Conservation (phyloP, 805 yeast species). For the Wickerhamiella nectarea region DNA sequence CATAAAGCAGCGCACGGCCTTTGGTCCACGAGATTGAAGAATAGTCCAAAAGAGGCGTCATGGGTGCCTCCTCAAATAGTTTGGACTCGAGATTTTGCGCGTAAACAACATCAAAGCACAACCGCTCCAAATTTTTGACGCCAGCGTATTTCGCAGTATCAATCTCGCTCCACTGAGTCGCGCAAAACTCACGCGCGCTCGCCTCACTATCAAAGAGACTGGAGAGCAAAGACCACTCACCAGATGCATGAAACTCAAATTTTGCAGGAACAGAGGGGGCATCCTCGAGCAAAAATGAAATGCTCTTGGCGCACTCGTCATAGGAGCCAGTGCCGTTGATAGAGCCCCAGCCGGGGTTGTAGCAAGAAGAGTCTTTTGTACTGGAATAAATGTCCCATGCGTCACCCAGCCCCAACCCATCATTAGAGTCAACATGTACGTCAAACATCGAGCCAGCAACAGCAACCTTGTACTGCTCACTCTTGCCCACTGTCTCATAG, state of each 20-base stretch:
- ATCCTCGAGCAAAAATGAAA: conserved; percentile 15
- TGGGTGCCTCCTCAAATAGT: conserved; percentile 33
- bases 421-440: conserved; percentile 8
- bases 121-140: conserved; percentile 28
- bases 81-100: conserved; percentile 35
- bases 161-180: conserved; percentile 11
- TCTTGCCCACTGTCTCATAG: background rate
- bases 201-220: background rate
- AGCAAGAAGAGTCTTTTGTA: background rate
- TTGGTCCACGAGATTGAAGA: conserved; percentile 38
- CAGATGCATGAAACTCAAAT: background rate
- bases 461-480: conserved; percentile 9
- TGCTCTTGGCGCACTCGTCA: conserved; percentile 33
- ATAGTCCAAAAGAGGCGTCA: conserved; percentile 37
- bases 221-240: background rate
- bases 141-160: conserved; percentile 15
- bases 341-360: conserved; percentile 10
- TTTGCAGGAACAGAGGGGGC: background rate
- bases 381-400: conserved; percentile 5
- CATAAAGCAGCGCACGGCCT: conserved; percentile 49
- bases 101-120: conserved; percentile 54
- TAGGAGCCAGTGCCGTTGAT: conserved; percentile 39
- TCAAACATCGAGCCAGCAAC: conserved; percentile 8
- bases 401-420: conserved; percentile 2
- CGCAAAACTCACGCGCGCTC: conserved; percentile 9